Base-by-base conservation (phyloP, 2,329 filamentous ascomycete species). In the Thielaviopsis punctulata region DNA sequence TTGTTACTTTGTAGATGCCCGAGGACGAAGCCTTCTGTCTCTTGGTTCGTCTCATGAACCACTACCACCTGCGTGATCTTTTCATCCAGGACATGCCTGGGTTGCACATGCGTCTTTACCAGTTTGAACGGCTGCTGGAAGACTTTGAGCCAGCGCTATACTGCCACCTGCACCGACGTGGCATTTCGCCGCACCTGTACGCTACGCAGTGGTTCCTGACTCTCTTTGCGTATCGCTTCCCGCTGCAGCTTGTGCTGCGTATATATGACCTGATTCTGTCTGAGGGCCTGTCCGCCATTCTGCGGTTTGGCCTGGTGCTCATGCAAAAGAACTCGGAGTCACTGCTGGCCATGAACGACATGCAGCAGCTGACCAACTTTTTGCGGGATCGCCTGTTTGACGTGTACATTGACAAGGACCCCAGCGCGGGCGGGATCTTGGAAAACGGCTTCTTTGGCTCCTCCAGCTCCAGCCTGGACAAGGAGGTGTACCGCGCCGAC, bases 191-290 rank as follows among this genome's bases (percentile, higher is more conserved):
- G 1, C 87, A 95, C 62, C 74, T 98, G 8, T 98, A 98, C 63
- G 92, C 92, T 45, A 98, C 92, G 0, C 92, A 98, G 65, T 98
- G 92, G 92, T 98, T 98, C 67, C 75, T 98, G 48, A 98, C 92
- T 0, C 74, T 98, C n/a, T 98, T 98, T 63, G 88, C 90, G 27
- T 98, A 98, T 65, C 85, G 93, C 43, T 98, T 98, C 65, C 92
- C 92, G 8, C 74, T 98, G 7, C 92, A 98, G 63, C 79, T 98
- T 9, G 92, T 98, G 6, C 80, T 98, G 54, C 85, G 92, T 27
- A 93, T 98, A 49, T 98, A 96, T 66, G 92, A 98, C 63, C 70
- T 98, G 52, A 92, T 98, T 49, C 73, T 98, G 18, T 92, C 86
- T 46, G 90, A 96, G 66, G 92, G 93, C 2, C 73, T 98, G 15